Evolutionary conservation across 129 eudicot genomes (phyloP), one percentile per base, ranked within the genome.

Genomic region (Flaveria linearis): DNA sequence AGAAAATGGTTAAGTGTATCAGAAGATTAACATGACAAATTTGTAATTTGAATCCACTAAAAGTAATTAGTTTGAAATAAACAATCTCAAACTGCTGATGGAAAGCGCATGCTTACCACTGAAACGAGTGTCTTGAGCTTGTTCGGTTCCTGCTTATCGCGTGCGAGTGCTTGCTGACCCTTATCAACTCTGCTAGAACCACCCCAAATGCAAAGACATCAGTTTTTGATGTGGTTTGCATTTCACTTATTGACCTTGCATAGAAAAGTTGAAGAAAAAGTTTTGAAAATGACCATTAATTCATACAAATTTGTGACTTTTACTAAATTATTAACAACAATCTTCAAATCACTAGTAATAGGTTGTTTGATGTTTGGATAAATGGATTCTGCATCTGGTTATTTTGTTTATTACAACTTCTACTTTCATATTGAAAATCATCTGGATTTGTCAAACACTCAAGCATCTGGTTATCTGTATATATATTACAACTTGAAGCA

Each of bases 141-240:
- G 56, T 50, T 74, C 22, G 86, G 80, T 26, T 83, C 86, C 23
- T 68, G 51, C 62, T 73, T 78, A 61, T 83, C 83, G 26, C 77
- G 83, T 55, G 79, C 77, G 73, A 83, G 83, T 18, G 86, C 86
- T n/a, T 58, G 77, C 58, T 83, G 86, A 58, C 86, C 83, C 13
- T 83, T 68, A 83, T 78, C 53, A 83, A 36, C 73, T 83, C 86
- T 5, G 77, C 83, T 60, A 83, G 77, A 68, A 83, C 86, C 76
- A 83, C 86, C 71, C 86, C 83, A 16, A 78, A 83, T 73, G 86
- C 86, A 73, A 78, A 83, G 49, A 83, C 83, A 68, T 78, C 86
- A 33, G 83, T 83, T 73, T 83, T 83, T 53, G 83, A 78, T 30
- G 86, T 83, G 60, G 73, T 73, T 78, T 83, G 86, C 72, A 83